These are phyloP conservation scores for Capronia coronata DNA, from an alignment of 2,329 filamentous ascomycete genomes.

Conservation along the genomic window DNA sequence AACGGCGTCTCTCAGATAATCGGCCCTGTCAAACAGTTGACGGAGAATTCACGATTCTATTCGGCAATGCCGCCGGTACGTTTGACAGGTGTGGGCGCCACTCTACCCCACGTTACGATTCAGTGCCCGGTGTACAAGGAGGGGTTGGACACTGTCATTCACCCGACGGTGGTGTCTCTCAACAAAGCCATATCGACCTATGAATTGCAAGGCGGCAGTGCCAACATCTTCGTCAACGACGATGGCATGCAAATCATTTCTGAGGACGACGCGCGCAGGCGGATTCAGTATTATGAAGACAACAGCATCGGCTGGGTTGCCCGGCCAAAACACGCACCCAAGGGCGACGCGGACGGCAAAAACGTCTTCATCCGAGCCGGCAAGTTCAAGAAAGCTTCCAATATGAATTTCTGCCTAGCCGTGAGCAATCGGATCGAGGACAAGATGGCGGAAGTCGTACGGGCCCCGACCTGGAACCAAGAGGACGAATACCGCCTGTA, in stretches of 20 bases:
- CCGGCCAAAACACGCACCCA: conserved; percentile 46
- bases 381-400: conserved; percentile 68
- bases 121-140: conserved; percentile 89
- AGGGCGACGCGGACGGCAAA: conserved; percentile 29
- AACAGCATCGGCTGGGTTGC: conserved; percentile 48
- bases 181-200: conserved; percentile 55
- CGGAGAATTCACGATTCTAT: conserved; percentile 42
- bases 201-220: conserved; percentile 44
- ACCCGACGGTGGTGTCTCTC: conserved; percentile 50
- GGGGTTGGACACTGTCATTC: conserved; percentile 62
- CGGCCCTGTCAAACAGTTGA: conserved; percentile 41
- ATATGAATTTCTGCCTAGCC: conserved; percentile 66
- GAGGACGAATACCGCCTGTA: conserved; percentile 44
- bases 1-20: conserved; percentile 39
- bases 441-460: conserved; percentile 38
- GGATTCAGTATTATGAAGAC: conserved; percentile 46
- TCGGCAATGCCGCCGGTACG: conserved; percentile 38
- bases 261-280: conserved; percentile 39
- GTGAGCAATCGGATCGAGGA: conserved; percentile 58
- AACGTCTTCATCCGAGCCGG: conserved; percentile 42
- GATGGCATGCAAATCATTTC: conserved; percentile 37
- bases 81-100: conserved; percentile 28
- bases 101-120: conserved; percentile 56
- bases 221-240: conserved; percentile 37
- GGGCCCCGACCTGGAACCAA: conserved; percentile 29